A percentile compares a stretch with the other conserved stretches of the same genome.
Conservation (phyloP, 2,329 filamentous ascomycete genomes). For the Fusarium graminum region DNA sequence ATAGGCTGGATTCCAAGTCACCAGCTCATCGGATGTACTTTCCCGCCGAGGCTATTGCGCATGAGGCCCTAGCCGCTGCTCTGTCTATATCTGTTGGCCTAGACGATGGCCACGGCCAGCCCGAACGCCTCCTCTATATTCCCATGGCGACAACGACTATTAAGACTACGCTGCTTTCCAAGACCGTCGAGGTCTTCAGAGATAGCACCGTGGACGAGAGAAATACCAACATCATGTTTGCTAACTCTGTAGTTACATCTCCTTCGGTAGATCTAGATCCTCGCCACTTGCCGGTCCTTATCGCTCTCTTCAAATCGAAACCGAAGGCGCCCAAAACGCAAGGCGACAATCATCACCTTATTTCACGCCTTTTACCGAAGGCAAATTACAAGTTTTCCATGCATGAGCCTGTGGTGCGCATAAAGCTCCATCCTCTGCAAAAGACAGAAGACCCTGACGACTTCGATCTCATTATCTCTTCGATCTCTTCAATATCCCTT, state of each 20-base stretch:
- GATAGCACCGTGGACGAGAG: slow-evolving; percentile 81
- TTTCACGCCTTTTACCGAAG: slow-evolving; percentile 93
- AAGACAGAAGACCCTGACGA: slow-evolving; percentile 76
- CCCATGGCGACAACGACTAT: slow-evolving; percentile 98
- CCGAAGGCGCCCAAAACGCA: slow-evolving; percentile 52
- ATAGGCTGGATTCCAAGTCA: slow-evolving; percentile 90
- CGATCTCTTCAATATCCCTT: slow-evolving; percentile 91
- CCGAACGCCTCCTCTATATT: slow-evolving; percentile 89
- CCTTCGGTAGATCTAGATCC: slow-evolving; percentile 94
- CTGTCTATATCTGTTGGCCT: slow-evolving; percentile 93
- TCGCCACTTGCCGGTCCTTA: slow-evolving; percentile 86
- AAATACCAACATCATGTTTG: slow-evolving; percentile 96
- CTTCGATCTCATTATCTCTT: slow-evolving; percentile 95
- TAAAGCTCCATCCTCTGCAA: slow-evolving; percentile 85
- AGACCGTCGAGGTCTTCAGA: slow-evolving; percentile 85
- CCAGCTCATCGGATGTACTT: slow-evolving; percentile 99
- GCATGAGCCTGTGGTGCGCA: slow-evolving; percentile 93
- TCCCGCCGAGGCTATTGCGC: slow-evolving; percentile 88
- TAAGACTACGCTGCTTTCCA: slow-evolving; percentile 93
- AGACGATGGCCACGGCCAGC: slow-evolving; percentile 87
- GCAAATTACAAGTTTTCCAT: slow-evolving; percentile 95
- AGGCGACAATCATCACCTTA: slow-evolving; percentile 72
- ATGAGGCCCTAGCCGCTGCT: slow-evolving; percentile 92
- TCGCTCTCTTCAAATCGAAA: slow-evolving; percentile 77
- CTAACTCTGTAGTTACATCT: slow-evolving; percentile 95